A percentile compares a stretch with the other conserved stretches of the same genome.
phyloP scores from a whole-genome alignment of 495 filamentous ascomycete genomes.

The Bacidia rubella region DNA sequence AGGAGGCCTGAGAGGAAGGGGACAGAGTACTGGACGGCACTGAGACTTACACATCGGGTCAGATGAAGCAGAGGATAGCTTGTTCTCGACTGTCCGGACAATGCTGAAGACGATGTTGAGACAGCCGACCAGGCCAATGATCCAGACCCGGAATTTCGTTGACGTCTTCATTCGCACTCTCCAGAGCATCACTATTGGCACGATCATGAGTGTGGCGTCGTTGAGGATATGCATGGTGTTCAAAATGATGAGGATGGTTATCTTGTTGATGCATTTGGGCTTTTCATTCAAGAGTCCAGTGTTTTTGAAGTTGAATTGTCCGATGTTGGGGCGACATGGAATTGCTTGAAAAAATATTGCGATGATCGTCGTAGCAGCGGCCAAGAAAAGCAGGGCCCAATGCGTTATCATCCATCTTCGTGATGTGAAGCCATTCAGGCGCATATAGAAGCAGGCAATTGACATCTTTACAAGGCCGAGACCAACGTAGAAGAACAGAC shows the following conservation, averaged over 20 bases:
- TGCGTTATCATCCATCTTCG: slow-evolving; percentile 9
- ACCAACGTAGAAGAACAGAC: slow-evolving; percentile 15
- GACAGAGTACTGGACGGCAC: too few relatives aligned
- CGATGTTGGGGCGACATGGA: slow-evolving; percentile 5
- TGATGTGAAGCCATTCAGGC: slow-evolving; percentile 13
- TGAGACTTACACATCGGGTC: too few relatives aligned
- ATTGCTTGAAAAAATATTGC: slow-evolving; percentile 4
- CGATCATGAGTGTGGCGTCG: slow-evolving; percentile 9
- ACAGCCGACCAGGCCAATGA: slow-evolving; percentile 6
- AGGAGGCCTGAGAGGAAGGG: too few relatives aligned
- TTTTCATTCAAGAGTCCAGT: neutral
- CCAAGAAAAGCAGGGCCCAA: slow-evolving; percentile 6
- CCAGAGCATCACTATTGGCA: slow-evolving; percentile 14
- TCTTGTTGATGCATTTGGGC: slow-evolving; percentile 2
- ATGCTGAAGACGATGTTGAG: neutral
- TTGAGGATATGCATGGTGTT: slow-evolving; percentile 12
- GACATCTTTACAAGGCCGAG: slow-evolving; percentile 18
- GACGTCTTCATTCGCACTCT: slow-evolving; percentile 10
- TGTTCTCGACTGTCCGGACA: neutral
- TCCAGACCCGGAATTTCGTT: slow-evolving; percentile 8
- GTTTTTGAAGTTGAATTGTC: neutral
- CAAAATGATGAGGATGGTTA: neutral
- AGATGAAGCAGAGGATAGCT: too few relatives aligned
- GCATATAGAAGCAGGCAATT: slow-evolving; percentile 15
- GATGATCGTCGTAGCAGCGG: slow-evolving; percentile 5